These are phyloP conservation scores for Solanum corneliomulleri DNA, from an alignment of 257 asterid species.

Conservation along the genomic window DNA sequence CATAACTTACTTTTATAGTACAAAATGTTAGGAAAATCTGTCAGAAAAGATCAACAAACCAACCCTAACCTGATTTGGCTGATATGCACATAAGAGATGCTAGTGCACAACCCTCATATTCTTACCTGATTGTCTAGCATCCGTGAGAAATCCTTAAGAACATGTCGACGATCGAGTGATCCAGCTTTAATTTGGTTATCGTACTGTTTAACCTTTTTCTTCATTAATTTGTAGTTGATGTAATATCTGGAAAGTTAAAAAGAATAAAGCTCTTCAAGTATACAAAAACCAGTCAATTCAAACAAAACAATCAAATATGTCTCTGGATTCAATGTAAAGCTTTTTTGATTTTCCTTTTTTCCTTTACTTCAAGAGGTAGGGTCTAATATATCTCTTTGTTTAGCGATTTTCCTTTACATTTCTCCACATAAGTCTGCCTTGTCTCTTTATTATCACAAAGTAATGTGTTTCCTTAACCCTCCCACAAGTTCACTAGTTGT, in stretches of 20 bases:
- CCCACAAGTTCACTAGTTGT: not conserved
- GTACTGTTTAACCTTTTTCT: slow-evolving; percentile 81
- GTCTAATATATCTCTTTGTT: not conserved
- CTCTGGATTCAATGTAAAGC: not conserved
- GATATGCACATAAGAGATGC: not conserved
- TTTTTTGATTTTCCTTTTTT: not conserved
- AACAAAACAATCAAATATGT: not conserved
- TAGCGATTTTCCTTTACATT: not conserved
- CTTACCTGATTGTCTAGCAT: slow-evolving; percentile 85
- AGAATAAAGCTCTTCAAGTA: slow-evolving; percentile 1
- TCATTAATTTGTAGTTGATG: slow-evolving; percentile 94
- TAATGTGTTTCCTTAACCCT: not conserved
- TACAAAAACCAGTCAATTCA: not conserved
- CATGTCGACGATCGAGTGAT: slow-evolving; percentile 56
- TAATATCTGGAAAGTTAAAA: slow-evolving; percentile 51
- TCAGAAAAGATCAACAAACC: not conserved
- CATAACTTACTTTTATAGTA: not conserved
- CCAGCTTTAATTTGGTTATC: slow-evolving; percentile 60
- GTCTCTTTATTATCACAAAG: not conserved
- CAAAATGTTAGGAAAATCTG: not conserved
- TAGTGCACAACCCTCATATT: not conserved
- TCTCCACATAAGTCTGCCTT: not conserved
- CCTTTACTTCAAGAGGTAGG: not conserved
- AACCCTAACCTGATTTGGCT: not conserved
- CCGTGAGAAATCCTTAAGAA: slow-evolving; percentile 89